A percentile compares a stretch with the other conserved stretches of the same genome.
These are phyloP conservation scores for Solanum chiquidenum DNA, from an alignment of 257 asterid genomes.

Conservation along the genomic window DNA sequence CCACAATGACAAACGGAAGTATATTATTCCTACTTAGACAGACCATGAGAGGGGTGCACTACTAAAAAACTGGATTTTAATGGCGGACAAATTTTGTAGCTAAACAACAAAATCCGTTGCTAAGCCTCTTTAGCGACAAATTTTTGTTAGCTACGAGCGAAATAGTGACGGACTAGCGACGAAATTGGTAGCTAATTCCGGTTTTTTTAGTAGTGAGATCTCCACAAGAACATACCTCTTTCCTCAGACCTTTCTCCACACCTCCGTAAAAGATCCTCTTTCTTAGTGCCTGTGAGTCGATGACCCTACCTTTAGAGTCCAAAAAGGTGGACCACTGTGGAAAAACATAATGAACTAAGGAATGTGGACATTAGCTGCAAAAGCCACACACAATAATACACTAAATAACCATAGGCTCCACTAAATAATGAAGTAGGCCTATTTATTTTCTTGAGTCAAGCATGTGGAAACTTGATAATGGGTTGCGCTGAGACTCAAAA, in stretches of 20 bases:
- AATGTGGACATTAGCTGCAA: not conserved
- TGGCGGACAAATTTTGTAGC: too few relatives aligned
- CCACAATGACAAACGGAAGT: not conserved
- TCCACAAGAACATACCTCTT: conserved; percentile 42
- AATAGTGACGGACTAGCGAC: too few relatives aligned
- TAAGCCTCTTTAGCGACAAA: too few relatives aligned
- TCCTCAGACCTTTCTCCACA: conserved; percentile 62
- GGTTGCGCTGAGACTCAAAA: not conserved
- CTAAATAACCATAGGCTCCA: not conserved
- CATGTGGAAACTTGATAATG: not conserved
- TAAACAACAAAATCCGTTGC: too few relatives aligned
- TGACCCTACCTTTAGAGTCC: conserved; percentile 86
- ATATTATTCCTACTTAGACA: not conserved
- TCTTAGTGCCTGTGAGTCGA: conserved; percentile 55
- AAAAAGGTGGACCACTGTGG: conserved; percentile 76
- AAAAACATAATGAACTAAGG: conserved; percentile 3
- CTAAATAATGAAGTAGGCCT: not conserved
- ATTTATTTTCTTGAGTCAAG: not conserved
- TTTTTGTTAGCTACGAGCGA: too few relatives aligned
- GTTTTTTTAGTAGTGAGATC: not conserved
- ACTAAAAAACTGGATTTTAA: too few relatives aligned
- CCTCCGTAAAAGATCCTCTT: conserved; percentile 92
- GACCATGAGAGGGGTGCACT: not conserved
- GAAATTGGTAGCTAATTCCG: too few relatives aligned
- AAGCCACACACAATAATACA: not conserved